Percentiles rank a stretch among this genome's conserved stretches.
phyloP scores from a whole-genome alignment of 75 land plant species.

The Pinus tabuliformis region DNA sequence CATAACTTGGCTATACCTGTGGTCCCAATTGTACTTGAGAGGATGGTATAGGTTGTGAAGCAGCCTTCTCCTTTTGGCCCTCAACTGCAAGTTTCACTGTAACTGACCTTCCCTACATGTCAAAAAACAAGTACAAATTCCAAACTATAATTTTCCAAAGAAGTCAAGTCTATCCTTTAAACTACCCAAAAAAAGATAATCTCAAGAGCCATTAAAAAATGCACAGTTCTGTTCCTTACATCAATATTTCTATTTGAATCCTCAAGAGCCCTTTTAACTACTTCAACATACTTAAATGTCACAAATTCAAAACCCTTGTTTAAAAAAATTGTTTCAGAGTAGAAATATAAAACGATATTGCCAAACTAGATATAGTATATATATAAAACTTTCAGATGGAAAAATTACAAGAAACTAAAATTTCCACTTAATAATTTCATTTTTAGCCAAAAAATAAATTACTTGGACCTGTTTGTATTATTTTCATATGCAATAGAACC shows the following conservation, averaged over 20 bases:
- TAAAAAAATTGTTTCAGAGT: background rate
- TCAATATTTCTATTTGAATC: constrained; percentile 65
- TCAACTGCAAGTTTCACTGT: constrained; percentile 70
- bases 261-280: constrained; percentile 65
- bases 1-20: constrained; percentile 25
- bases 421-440: background rate
- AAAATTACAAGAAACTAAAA: background rate
- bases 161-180: background rate
- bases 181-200: background rate
- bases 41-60: constrained; percentile 26
- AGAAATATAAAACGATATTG: background rate
- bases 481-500: constrained; percentile 86
- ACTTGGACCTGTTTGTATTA: constrained; percentile 64
- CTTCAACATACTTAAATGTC: constrained; percentile 67
- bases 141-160: background rate
- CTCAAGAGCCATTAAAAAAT: background rate
- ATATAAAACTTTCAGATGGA: background rate
- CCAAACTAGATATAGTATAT: background rate
- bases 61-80: constrained; percentile 45
- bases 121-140: background rate
- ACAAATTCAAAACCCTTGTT: constrained; percentile 77
- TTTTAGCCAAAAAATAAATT: constrained; percentile 1
- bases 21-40: constrained; percentile 5
- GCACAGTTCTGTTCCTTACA: constrained; percentile 25
- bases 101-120: constrained; percentile 59